Evolutionary conservation across 306 rosid genomes (phyloP), one percentile per base, ranked within the genome.

Genomic region (Vicia villosa): DNA sequence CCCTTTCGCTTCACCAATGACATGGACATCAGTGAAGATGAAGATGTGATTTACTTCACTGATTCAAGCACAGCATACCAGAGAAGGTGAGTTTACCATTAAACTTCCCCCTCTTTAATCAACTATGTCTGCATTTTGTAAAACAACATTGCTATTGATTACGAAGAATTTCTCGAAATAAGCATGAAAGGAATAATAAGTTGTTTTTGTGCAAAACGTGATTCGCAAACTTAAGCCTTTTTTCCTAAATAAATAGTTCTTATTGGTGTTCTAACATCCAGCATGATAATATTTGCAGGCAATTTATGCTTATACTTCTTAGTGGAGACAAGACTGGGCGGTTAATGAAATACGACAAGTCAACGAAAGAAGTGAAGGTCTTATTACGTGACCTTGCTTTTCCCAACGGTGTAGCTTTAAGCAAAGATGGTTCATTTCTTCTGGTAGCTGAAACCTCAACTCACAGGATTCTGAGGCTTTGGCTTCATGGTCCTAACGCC

Each of bases 361-460:
- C 81, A 28, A 90, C 80, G 78, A 91, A 86, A 84, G 84, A 85
- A 78, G 91, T 90, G 58, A 79, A 77, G 0, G 85, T 94, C 75
- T 68, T 94, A 59, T 60, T 87, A 20, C 46, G 77, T 7, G 87
- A 73, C 67, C 84, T 90, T 61, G 84, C 86, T 61, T 94, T 90
- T 77, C 87, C 98, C 63, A 94, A 94, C 14, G 96, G 98, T 3
- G 95, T 90, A 63, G 81, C 95, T 10, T 70, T 94, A 68, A 94
- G 95, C 83, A 84, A 80, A 72, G 96, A 94, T 61, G 78, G 72
- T 13, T 94, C 96, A 8, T 88, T 86, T 61, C 58, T 94, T 68
- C 76, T 90, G 17, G 88, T 94, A n/a, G 96, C 91, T 22, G 98
- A 94, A 75, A 80, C 89, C 68, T 63, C 85, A 43, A 28, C 81